phyloP scores from a whole-genome alignment of 1,284 basidiomycete species.

The Lignosus rhinocerotis region DNA sequence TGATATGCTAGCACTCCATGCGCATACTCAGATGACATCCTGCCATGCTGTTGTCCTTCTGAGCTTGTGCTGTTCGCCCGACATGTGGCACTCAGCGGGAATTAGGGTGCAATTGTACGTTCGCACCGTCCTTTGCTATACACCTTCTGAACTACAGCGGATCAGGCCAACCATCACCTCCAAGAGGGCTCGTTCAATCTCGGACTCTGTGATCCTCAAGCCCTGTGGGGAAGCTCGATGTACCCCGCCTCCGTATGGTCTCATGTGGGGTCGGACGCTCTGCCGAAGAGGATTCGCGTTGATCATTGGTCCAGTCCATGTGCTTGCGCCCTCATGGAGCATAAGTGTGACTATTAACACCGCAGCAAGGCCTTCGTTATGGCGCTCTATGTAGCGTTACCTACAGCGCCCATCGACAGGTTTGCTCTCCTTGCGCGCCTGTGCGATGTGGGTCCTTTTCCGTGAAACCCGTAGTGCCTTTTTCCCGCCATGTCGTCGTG shows the following conservation, averaged over 20 bases:
- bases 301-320: not conserved
- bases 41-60: slow-evolving; percentile 9
- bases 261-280: not conserved
- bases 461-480: too few species aligned
- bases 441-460: not conserved
- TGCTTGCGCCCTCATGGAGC: not conserved
- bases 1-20: slow-evolving; percentile 14
- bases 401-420: not conserved
- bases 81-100: slow-evolving; percentile 5
- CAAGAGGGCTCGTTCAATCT: not conserved
- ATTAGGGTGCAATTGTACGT: slow-evolving; percentile 1
- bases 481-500: too few species aligned
- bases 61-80: not conserved
- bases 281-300: not conserved
- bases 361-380: not conserved
- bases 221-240: not conserved
- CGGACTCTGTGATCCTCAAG: not conserved
- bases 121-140: not conserved
- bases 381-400: not conserved
- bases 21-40: slow-evolving; percentile 16
- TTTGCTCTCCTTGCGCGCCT: not conserved
- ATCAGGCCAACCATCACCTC: not conserved
- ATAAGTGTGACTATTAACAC: not conserved
- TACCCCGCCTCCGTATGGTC: not conserved
- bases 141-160: not conserved